These are phyloP conservation scores for Xylaria acuta DNA, from an alignment of 495 filamentous ascomycete genomes.

Conservation along the genomic window DNA sequence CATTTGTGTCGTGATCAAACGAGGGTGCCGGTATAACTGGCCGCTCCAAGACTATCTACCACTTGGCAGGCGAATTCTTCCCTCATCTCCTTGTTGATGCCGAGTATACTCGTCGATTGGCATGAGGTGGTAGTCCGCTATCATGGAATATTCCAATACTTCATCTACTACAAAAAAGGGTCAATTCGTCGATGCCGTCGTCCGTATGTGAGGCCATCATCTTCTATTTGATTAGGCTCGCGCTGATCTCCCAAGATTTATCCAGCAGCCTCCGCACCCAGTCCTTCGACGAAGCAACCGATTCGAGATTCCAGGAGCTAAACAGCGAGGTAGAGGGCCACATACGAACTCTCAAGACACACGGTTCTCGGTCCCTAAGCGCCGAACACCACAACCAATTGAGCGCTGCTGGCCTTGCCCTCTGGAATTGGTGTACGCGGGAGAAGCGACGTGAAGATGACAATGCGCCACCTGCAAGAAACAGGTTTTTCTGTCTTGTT, in stretches of 20 bases:
- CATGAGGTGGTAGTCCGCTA: neutral
- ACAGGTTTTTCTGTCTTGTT: slow-evolving; percentile 46
- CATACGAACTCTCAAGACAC: slow-evolving; percentile 31
- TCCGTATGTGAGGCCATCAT: slow-evolving; percentile 31
- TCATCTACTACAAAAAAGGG: slow-evolving; percentile 28
- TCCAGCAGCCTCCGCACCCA: slow-evolving; percentile 38
- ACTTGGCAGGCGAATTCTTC: neutral
- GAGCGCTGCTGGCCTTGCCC: slow-evolving; percentile 58
- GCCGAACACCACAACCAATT: slow-evolving; percentile 50
- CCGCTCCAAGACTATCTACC: neutral
- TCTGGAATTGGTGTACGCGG: slow-evolving; percentile 74
- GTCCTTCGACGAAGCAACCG: slow-evolving; percentile 27
- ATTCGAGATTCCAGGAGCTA: slow-evolving; percentile 18
- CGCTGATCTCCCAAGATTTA: slow-evolving; percentile 40
- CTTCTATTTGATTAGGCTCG: neutral
- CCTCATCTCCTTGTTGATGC: neutral
- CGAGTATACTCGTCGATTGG: neutral
- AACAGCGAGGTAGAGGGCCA: slow-evolving; percentile 33
- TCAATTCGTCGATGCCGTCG: slow-evolving; percentile 32
- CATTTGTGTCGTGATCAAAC: neutral
- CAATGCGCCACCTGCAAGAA: slow-evolving; percentile 24
- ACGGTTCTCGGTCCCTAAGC: slow-evolving; percentile 28
- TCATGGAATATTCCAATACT: slow-evolving; percentile 15
- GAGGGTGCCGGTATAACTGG: neutral
- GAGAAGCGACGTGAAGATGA: slow-evolving; percentile 43